A percentile compares a stretch with the other conserved stretches of the same genome.
Conservation (phyloP, 345 rosid genomes). For the Salix koriyanagi region DNA sequence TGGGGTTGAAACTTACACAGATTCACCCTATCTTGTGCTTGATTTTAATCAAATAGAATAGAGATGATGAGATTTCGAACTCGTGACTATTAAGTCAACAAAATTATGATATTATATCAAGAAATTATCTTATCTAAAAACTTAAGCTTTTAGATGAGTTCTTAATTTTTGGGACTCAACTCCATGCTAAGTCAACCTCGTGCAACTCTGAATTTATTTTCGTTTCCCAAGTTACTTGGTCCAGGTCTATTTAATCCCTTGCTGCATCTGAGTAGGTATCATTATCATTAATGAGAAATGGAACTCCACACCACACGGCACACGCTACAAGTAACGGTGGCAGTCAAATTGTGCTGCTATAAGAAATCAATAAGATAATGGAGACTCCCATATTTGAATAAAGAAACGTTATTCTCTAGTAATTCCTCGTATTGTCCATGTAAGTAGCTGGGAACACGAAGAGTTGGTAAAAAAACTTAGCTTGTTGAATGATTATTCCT, state of each 20-base stretch:
- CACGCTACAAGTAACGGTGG: background rate
- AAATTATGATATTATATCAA: no score
- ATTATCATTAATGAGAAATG: background rate
- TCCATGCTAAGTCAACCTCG: background rate
- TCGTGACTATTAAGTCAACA: no score
- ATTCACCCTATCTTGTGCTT: no score
- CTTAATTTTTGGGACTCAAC: background rate
- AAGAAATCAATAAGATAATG: background rate
- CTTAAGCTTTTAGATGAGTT: no score
- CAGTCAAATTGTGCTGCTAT: conserved; percentile 8
- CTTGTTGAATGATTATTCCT: background rate
- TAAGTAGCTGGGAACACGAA: background rate
- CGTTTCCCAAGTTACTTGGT: background rate
- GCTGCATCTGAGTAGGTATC: background rate
- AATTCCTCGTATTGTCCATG: background rate
- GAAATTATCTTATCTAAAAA: no score
- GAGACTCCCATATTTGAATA: background rate
- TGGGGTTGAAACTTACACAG: no score
- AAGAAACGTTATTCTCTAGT: background rate
- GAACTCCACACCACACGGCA: background rate
- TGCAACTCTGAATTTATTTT: background rate
- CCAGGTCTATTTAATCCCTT: background rate
- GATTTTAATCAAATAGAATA: no score
- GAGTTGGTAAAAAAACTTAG: background rate
- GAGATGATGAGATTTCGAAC: no score